Evolutionary conservation across 345 rosid species (phyloP).

Genomic region (Euphorbia tirucalli): DNA sequence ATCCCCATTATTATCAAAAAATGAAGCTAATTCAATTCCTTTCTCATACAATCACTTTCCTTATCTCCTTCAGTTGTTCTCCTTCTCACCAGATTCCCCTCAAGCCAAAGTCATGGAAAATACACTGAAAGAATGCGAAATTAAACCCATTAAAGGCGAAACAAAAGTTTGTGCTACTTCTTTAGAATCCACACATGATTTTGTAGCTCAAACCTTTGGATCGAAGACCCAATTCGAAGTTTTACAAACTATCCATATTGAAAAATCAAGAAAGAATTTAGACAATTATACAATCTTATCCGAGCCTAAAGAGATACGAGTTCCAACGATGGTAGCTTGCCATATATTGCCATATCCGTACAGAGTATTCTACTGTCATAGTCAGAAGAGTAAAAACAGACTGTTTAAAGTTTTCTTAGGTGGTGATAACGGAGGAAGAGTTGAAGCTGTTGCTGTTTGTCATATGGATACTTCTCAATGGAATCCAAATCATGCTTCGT

Average conservation of each 20-base stretch:
- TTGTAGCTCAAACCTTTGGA: constrained; percentile 27
- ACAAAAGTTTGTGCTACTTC: constrained; percentile 45
- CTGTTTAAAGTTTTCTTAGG: constrained; percentile 32
- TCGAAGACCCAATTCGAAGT: constrained; percentile 7
- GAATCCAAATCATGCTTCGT: constrained; percentile 33
- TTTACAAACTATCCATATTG: constrained; percentile 26
- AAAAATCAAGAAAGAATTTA: constrained; percentile 7
- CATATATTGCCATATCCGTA: constrained; percentile 43
- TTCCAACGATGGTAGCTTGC: constrained; percentile 39
- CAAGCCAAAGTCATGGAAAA: constrained; percentile 43
- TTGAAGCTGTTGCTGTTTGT: constrained; percentile 40
- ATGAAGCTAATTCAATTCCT: constrained; percentile 31
- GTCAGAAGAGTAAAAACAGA: constrained; percentile 28
- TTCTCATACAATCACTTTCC: constrained; percentile 16
- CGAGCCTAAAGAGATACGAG: constrained; percentile 26
- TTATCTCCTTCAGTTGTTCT: constrained; percentile 38
- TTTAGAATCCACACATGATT: constrained; percentile 48
- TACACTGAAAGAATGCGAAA: constrained; percentile 35
- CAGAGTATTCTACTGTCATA: constrained; percentile 41
- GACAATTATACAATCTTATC: constrained; percentile 38
- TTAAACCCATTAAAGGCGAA: constrained; percentile 35
- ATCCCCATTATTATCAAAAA: constrained; percentile 33
- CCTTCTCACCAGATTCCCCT: constrained; percentile 15
- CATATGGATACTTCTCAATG: constrained; percentile 55
- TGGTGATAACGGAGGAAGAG: constrained; percentile 40